A percentile compares a stretch with the other conserved stretches of the same genome.
These are phyloP conservation scores for Boehmeria nivea DNA, from an alignment of 306 rosid species.

Conservation along the genomic window DNA sequence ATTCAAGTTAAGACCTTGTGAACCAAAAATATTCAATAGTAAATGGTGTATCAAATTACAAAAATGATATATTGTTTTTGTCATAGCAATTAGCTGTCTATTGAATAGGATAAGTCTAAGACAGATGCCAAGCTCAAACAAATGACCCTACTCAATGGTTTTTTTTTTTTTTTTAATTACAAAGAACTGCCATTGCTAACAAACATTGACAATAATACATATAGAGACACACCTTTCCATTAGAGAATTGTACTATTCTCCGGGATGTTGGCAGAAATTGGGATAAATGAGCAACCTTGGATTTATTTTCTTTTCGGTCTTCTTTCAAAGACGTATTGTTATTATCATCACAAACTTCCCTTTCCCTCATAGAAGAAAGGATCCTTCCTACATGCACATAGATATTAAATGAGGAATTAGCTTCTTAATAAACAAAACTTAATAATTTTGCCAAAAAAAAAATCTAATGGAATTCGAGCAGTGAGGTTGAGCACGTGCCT, in stretches of 20 bases:
- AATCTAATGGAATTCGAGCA: too few relatives aligned
- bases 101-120: not conserved
- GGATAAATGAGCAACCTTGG: conserved; percentile 47
- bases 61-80: not conserved
- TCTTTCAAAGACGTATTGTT: conserved; percentile 34
- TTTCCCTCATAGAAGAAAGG: conserved; percentile 47
- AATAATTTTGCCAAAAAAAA: too few relatives aligned
- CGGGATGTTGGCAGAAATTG: conserved; percentile 93
- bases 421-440: not conserved
- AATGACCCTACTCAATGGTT: too few relatives aligned
- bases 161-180: too few relatives aligned
- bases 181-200: too few relatives aligned
- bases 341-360: conserved; percentile 30
- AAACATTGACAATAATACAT: not conserved
- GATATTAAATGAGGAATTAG: not conserved
- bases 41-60: too few relatives aligned
- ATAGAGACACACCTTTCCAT: conserved; percentile 65
- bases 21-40: not conserved
- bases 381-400: conserved; percentile 66
- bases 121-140: not conserved
- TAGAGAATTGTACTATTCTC: conserved; percentile 92
- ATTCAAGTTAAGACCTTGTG: not conserved
- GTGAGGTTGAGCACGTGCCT: too few relatives aligned
- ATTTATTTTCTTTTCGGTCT: conserved; percentile 36
- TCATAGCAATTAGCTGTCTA: not conserved